These are phyloP conservation scores for Mallotus japonicus DNA, from an alignment of 441 rosid genomes.

Conservation along the genomic window DNA sequence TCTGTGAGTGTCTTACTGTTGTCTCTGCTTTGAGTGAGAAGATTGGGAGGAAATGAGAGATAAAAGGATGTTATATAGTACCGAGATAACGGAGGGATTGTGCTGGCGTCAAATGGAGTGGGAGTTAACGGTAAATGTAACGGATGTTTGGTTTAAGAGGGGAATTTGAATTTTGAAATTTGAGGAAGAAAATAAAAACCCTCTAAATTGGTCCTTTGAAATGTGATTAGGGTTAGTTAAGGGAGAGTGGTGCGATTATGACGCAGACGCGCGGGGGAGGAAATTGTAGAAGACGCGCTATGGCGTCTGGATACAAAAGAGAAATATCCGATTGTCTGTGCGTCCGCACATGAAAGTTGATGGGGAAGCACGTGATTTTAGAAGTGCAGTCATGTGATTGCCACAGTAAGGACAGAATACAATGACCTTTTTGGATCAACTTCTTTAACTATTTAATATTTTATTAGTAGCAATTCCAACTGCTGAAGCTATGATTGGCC, in stretches of 20 bases:
- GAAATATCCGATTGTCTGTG: too few species aligned
- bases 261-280: background rate
- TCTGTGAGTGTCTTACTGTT: too few species aligned
- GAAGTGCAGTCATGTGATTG: slow-evolving; percentile 20
- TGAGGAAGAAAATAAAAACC: background rate
- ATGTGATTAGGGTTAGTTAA: slow-evolving; percentile 4
- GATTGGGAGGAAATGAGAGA: background rate
- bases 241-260: too few species aligned
- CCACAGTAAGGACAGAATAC: background rate
- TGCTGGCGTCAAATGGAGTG: background rate
- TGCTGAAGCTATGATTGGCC: background rate
- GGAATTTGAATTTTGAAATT: slow-evolving; percentile 44
- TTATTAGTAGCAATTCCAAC: too few species aligned
- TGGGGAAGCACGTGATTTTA: slow-evolving; percentile 27
- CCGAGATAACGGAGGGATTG: slow-evolving; percentile 24
- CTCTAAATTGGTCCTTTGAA: background rate
- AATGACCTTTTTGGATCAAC: background rate
- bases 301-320: background rate
- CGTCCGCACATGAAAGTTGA: background rate
- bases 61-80: slow-evolving; percentile 19
- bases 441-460: background rate
- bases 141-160: slow-evolving; percentile 39
- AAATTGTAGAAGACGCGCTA: background rate
- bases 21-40: background rate
- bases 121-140: slow-evolving; percentile 17